A percentile compares a stretch with the other conserved stretches of the same genome.
Evolutionary conservation across 2,329 filamentous ascomycete species (phyloP).

Genomic region (Paecilomyces dactylethromorphus): DNA sequence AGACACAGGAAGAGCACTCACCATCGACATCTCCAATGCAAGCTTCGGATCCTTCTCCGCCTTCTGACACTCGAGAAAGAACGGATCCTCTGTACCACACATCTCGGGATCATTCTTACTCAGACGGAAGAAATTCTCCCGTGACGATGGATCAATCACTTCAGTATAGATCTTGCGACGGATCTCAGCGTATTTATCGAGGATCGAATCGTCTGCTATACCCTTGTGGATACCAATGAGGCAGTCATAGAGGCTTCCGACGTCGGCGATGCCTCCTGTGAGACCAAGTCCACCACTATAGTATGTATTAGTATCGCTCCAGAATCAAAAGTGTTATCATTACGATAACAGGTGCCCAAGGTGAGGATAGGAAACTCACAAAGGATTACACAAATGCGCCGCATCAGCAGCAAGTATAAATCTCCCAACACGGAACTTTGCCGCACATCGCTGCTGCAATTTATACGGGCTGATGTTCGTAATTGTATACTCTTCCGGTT

Average conservation of each 20-base stretch:
- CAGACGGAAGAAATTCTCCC: conserved; percentile 35
- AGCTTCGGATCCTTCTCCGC: conserved; percentile 23
- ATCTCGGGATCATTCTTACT: conserved; percentile 27
- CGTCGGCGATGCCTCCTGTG: conserved; percentile 59
- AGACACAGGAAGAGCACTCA: conserved; percentile 7
- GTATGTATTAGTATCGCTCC: conserved; percentile 17
- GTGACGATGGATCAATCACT: conserved; percentile 34
- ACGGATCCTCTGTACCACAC: conserved; percentile 29
- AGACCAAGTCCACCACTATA: conserved; percentile 54
- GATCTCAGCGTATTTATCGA: conserved; percentile 38
- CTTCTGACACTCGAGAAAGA: conserved; percentile 26
- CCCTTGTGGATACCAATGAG: conserved; percentile 40
- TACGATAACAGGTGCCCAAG: not conserved
- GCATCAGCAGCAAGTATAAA: conserved; percentile 56
- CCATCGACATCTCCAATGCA: conserved; percentile 18
- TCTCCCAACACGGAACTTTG: conserved; percentile 51
- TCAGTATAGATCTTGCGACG: conserved; percentile 33
- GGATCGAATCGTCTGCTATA: conserved; percentile 32
- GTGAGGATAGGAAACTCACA: conserved; percentile 24
- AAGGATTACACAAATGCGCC: conserved; percentile 52
- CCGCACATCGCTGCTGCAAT: conserved; percentile 56
- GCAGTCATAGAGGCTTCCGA: conserved; percentile 56
- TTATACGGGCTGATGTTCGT: conserved; percentile 54
- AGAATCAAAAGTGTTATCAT: not conserved
- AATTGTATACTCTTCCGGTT: conserved; percentile 52